These are phyloP conservation scores for Backusella psychrophila DNA, from an alignment of 192 early-diverging fungal genomes.

Conservation along the genomic window DNA sequence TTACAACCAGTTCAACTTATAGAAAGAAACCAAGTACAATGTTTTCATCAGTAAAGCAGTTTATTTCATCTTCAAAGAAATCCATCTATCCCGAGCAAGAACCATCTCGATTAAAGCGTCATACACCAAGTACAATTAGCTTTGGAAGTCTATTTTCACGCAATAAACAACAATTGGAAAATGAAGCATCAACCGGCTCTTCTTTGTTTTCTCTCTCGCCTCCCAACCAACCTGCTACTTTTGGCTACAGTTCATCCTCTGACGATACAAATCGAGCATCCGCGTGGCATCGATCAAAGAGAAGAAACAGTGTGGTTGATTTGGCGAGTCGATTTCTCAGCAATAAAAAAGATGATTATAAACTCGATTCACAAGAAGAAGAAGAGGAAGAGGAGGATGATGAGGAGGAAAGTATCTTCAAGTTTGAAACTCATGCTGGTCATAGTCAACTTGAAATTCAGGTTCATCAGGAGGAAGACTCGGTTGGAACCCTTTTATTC, in stretches of 20 bases:
- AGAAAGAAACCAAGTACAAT: conserved; percentile 22
- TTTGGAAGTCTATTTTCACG: conserved; percentile 2
- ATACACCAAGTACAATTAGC: not conserved
- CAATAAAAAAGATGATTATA: not conserved
- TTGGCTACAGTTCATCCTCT: not conserved
- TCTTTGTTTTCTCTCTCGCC: not conserved
- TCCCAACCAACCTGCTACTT: not conserved
- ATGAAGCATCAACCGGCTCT: not conserved
- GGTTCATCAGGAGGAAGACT: not conserved
- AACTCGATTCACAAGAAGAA: not conserved
- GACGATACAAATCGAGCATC: not conserved
- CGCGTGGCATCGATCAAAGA: not conserved
- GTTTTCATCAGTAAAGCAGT: conserved; percentile 28
- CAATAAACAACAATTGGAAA: not conserved
- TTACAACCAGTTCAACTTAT: conserved; percentile 23
- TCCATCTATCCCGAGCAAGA: not conserved
- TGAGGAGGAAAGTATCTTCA: not conserved
- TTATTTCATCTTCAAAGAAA: conserved; percentile 13
- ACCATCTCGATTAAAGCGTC: not conserved
- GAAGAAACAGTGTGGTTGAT: conserved; percentile 10
- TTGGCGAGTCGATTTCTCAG: not conserved
- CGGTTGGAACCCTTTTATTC: conserved; percentile 2
- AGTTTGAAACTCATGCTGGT: not conserved
- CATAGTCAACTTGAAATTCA: not conserved
- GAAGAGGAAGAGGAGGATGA: not conserved